Percentiles rank a stretch among this genome's conserved stretches.
These are phyloP conservation scores for Prunus salicina DNA, from an alignment of 306 rosid genomes.

Conservation along the genomic window DNA sequence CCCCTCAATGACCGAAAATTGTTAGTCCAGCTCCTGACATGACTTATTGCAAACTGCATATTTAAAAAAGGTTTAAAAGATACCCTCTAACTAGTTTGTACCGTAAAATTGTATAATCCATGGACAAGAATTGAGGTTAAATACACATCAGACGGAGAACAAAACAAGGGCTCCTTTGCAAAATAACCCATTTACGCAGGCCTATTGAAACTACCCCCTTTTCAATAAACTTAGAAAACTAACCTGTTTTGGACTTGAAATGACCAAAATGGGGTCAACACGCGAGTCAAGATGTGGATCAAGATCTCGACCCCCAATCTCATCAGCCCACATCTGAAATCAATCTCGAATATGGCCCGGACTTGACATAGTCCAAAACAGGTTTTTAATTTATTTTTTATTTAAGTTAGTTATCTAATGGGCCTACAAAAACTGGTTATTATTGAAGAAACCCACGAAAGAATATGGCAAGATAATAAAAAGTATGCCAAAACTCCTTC, in stretches of 20 bases:
- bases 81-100: neutral
- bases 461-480: neutral
- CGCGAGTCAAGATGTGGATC: neutral
- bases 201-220: neutral
- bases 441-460: neutral
- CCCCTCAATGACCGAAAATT: neutral
- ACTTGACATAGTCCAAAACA: neutral
- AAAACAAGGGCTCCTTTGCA: neutral
- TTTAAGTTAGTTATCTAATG: neutral
- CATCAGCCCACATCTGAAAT: neutral
- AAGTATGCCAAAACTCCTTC: neutral
- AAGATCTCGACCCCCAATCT: neutral
- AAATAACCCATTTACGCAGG: neutral
- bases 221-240: neutral
- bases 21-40: neutral
- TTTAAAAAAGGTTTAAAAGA: neutral
- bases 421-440: neutral
- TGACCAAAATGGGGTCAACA: neutral
- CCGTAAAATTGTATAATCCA: neutral
- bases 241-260: neutral
- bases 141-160: neutral
- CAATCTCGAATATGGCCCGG: neutral
- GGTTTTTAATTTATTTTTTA: neutral
- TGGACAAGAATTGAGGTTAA: too few species aligned
- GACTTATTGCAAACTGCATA: neutral